phyloP scores from a whole-genome alignment of 306 rosid species.

The Coriaria nepalensis region DNA sequence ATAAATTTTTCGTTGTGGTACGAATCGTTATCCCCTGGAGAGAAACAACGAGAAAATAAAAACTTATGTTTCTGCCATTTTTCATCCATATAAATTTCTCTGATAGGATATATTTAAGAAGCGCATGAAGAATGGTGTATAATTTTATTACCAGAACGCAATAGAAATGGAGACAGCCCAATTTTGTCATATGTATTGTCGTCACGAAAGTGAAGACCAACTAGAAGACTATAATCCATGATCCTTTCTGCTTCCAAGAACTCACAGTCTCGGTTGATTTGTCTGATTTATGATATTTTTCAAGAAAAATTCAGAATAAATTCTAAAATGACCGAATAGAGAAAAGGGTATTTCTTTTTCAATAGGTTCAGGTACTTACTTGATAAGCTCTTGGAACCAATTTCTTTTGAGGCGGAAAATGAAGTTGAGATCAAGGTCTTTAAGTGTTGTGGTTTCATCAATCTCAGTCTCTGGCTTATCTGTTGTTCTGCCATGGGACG shows the following conservation, averaged over 20 bases:
- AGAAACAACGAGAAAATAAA: slow-evolving; percentile 7
- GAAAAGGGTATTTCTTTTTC: too few relatives aligned
- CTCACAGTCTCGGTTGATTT: slow-evolving; percentile 72
- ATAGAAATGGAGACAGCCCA: slow-evolving; percentile 68
- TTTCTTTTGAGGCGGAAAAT: slow-evolving; percentile 59
- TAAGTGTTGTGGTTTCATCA: slow-evolving; percentile 94
- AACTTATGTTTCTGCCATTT: slow-evolving; percentile 4
- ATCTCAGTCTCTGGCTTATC: slow-evolving; percentile 69
- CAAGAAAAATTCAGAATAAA: too few relatives aligned
- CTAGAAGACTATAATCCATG: slow-evolving; percentile 96
- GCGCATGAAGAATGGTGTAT: neutral
- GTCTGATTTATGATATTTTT: slow-evolving; percentile 27
- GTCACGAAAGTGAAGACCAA: slow-evolving; percentile 88
- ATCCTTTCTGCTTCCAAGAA: slow-evolving; percentile 85
- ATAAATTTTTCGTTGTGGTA: slow-evolving; percentile 74
- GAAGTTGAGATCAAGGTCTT: slow-evolving; percentile 91
- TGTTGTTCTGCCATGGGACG: slow-evolving; percentile 86
- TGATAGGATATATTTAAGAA: neutral
- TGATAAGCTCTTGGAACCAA: slow-evolving; percentile 54
- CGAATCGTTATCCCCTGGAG: slow-evolving; percentile 57
- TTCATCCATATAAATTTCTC: too few relatives aligned
- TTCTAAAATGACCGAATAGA: too few relatives aligned
- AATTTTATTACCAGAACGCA: slow-evolving; percentile 58
- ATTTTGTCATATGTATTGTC: slow-evolving; percentile 63
- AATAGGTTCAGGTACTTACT: slow-evolving; percentile 30